Evolutionary conservation across 306 rosid species (phyloP).

Genomic region (Ormosia emarginata): DNA sequence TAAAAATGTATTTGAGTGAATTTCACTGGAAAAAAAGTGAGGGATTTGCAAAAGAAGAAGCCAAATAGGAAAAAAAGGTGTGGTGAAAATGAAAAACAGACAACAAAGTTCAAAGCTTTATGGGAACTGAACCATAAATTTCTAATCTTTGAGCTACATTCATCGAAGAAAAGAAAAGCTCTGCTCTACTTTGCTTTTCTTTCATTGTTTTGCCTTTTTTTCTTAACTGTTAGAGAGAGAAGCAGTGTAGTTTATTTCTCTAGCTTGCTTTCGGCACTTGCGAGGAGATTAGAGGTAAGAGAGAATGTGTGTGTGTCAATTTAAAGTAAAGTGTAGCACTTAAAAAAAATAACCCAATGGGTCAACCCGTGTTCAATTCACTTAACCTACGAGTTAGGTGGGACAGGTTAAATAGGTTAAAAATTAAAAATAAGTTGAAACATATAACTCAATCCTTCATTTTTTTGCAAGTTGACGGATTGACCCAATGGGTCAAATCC

Average conservation of each 20-base stretch:
- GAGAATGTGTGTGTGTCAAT: constrained; percentile 17
- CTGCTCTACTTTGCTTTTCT: constrained; percentile 8
- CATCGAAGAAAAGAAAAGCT: constrained; percentile 9
- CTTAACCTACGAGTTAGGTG: no score
- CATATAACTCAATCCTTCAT: no score
- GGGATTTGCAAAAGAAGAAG: neutral
- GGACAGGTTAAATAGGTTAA: no score
- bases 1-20: neutral
- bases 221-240: constrained; percentile 16
- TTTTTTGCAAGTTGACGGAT: no score
- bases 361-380: no score
- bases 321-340: no score
- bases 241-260: neutral
- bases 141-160: constrained; percentile 33
- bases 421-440: no score
- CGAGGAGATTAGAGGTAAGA: neutral
- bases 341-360: no score
- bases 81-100: neutral
- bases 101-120: constrained; percentile 36
- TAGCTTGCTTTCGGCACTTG: constrained; percentile 4
- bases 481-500: no score
- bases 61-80: neutral
- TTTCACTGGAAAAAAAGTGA: neutral
- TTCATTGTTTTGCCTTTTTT: constrained; percentile 4
- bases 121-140: constrained; percentile 22